Conservation (phyloP, 2,329 filamentous ascomycete species). For the Apiospora marii region DNA sequence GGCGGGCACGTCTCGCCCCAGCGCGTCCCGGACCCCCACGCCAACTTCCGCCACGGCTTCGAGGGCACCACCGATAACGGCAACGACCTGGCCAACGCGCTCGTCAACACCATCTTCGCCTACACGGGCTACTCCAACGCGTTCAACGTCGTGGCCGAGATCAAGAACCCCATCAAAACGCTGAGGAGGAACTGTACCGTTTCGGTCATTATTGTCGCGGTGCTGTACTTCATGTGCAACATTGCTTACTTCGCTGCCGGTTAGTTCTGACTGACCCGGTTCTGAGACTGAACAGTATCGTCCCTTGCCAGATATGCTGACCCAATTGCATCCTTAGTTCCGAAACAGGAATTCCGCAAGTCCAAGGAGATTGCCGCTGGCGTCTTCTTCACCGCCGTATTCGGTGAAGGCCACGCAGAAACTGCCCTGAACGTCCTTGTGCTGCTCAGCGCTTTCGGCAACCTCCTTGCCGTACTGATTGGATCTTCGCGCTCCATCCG, state of each 20-base stretch:
- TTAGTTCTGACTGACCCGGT: slow-evolving; percentile 28
- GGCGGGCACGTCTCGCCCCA: slow-evolving; percentile 55
- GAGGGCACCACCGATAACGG: slow-evolving; percentile 52
- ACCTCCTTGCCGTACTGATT: slow-evolving; percentile 62
- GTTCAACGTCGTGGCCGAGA: slow-evolving; percentile 67
- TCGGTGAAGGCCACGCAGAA: slow-evolving; percentile 56
- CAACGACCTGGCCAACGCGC: slow-evolving; percentile 61
- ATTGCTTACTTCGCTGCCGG: slow-evolving; percentile 66
- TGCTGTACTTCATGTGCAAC: slow-evolving; percentile 65
- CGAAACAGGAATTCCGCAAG: slow-evolving; percentile 57
- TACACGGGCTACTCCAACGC: slow-evolving; percentile 66
- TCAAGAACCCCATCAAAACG: slow-evolving; percentile 63
- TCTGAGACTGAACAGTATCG: no score
- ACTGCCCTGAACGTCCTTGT: slow-evolving; percentile 65
- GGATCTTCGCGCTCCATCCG: slow-evolving; percentile 64
- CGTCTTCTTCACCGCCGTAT: slow-evolving; percentile 66
- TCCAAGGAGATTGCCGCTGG: slow-evolving; percentile 62
- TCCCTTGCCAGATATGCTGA: slow-evolving; percentile 8
- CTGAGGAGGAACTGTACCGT: slow-evolving; percentile 58
- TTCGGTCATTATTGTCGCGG: slow-evolving; percentile 57
- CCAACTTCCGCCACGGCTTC: slow-evolving; percentile 65
- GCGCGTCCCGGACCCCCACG: slow-evolving; percentile 55
- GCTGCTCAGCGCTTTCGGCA: slow-evolving; percentile 64
- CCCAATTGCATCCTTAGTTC: slow-evolving; percentile 42
- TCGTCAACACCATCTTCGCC: slow-evolving; percentile 66